phyloP scores from a whole-genome alignment of 75 land plant genomes.

The Cupressus sempervirens region DNA sequence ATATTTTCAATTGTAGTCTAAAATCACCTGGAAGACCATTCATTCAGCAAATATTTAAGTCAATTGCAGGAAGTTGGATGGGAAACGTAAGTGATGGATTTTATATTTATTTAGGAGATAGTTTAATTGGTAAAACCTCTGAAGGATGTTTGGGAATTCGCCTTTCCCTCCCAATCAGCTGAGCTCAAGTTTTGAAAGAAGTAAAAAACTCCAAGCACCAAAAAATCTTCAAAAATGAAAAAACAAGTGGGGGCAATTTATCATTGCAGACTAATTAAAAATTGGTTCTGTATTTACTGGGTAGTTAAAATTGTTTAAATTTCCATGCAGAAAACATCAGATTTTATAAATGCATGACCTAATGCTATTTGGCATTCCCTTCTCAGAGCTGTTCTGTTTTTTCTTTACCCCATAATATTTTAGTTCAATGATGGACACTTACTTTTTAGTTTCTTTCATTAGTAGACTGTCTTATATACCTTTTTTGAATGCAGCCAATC shows the following conservation, averaged over 20 bases:
- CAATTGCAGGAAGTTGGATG: not conserved
- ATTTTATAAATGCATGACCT: not conserved
- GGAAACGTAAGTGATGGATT: not conserved
- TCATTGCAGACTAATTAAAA: not conserved
- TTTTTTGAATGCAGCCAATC: slow-evolving; percentile 65
- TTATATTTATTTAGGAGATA: not conserved
- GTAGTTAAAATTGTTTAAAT: not conserved
- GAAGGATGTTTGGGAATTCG: not conserved
- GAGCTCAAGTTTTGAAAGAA: not conserved
- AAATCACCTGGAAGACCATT: not conserved
- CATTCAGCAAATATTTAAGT: not conserved
- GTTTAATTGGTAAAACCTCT: not conserved
- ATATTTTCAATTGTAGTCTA: not conserved
- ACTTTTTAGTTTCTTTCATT: not conserved
- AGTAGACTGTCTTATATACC: slow-evolving; percentile 1
- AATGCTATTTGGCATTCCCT: not conserved
- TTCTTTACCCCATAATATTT: not conserved
- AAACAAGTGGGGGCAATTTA: not conserved
- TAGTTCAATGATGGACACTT: not conserved
- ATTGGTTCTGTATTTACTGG: not conserved
- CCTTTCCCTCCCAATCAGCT: not conserved
- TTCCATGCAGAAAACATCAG: not conserved
- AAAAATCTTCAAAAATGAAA: not conserved
- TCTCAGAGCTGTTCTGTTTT: not conserved
- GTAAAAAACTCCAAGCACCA: not conserved